Evolutionary conservation across 208 protist genomes (phyloP).

Genomic region (Phytomonas sp.): DNA sequence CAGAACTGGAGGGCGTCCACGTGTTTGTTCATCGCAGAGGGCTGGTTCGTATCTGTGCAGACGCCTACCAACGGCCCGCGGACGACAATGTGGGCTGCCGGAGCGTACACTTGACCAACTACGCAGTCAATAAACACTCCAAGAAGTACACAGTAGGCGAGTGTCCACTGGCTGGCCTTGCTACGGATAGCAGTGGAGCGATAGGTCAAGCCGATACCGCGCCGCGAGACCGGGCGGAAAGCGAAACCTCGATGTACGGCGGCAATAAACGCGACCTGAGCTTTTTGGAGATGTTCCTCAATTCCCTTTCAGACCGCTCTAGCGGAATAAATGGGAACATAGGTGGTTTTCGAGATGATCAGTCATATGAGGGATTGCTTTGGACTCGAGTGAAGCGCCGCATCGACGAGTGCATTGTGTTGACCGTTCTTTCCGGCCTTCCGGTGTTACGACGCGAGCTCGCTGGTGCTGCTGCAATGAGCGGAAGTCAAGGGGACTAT

Average conservation of each 20-base stretch:
- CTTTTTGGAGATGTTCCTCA: conserved; percentile 21
- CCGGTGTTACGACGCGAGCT: conserved; percentile 69
- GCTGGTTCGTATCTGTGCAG: conserved; percentile 88
- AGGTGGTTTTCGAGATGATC: neutral
- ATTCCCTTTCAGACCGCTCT: conserved; percentile 2
- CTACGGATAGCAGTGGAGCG: neutral
- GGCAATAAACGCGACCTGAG: conserved; percentile 17
- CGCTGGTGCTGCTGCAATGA: conserved; percentile 36
- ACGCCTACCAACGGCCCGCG: conserved; percentile 57
- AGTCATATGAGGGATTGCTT: neutral
- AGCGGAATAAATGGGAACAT: neutral
- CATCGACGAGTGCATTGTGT: conserved; percentile 62
- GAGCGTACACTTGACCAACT: conserved; percentile 83
- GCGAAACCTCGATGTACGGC: neutral
- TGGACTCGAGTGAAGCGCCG: conserved; percentile 47
- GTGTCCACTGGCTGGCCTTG: neutral
- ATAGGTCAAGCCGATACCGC: conserved; percentile 1
- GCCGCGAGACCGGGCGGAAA: neutral
- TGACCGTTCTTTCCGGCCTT: conserved; percentile 82
- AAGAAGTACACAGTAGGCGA: conserved; percentile 16
- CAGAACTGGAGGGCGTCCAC: conserved; percentile 42
- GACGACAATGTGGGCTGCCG: conserved; percentile 33
- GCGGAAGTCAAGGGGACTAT: conserved; percentile 36
- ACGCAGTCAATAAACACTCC: conserved; percentile 72
- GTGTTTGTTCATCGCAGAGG: conserved; percentile 84